Conservation (phyloP, 192 early-diverging fungal genomes). For the Linnemannia hyalina region DNA sequence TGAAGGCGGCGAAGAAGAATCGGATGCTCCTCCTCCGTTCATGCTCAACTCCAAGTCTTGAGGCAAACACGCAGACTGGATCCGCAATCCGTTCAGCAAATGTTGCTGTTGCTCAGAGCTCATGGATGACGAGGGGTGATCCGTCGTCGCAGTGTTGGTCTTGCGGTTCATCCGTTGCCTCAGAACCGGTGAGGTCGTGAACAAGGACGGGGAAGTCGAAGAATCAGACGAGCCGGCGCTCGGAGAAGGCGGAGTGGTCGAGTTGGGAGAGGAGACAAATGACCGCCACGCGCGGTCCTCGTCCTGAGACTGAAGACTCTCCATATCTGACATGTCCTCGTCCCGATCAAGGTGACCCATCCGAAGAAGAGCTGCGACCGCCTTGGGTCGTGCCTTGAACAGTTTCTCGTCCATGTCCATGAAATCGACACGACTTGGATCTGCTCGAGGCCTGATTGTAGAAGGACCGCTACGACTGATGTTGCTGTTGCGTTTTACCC, state of each 20-base stretch:
- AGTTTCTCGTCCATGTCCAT: slow-evolving; percentile 30
- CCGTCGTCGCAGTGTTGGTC: neutral
- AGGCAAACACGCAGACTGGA: slow-evolving; percentile 2
- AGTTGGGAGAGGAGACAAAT: slow-evolving; percentile 55
- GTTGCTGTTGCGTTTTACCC: neutral
- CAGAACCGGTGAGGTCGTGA: slow-evolving; percentile 29
- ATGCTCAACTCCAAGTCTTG: slow-evolving; percentile 12
- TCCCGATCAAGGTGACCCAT: slow-evolving; percentile 16
- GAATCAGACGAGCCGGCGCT: slow-evolving; percentile 23
- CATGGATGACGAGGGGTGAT: neutral
- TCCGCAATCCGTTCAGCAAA: slow-evolving; percentile 2
- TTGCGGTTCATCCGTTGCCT: slow-evolving; percentile 16
- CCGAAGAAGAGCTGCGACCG: slow-evolving; percentile 14
- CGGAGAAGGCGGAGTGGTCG: slow-evolving; percentile 49
- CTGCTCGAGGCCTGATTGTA: neutral
- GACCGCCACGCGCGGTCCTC: slow-evolving; percentile 43
- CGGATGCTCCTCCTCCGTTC: neutral
- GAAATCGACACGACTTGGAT: slow-evolving; percentile 24
- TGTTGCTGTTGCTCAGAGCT: neutral
- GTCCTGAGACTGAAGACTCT: slow-evolving; percentile 43
- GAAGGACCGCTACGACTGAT: neutral
- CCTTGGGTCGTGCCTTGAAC: slow-evolving; percentile 40
- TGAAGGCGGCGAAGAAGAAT: slow-evolving; percentile 5
- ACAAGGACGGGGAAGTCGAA: slow-evolving; percentile 22
- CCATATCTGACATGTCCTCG: slow-evolving; percentile 56